A percentile compares a stretch with the other conserved stretches of the same genome.
Evolutionary conservation across 106 monocot species (phyloP).

Genomic region (Triglochin maritima): DNA sequence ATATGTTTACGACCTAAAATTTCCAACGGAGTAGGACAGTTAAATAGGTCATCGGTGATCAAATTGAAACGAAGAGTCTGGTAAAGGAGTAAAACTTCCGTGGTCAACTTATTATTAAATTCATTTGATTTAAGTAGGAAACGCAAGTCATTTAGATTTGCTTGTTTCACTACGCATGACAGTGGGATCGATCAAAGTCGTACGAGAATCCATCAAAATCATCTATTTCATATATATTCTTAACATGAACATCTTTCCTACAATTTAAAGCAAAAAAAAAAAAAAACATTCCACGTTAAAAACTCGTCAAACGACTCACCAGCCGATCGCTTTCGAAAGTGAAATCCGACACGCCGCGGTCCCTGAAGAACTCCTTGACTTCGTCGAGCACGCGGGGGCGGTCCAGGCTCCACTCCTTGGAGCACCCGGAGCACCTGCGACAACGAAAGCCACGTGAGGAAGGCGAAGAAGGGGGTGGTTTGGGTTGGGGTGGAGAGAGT

Average conservation of each 20-base stretch:
- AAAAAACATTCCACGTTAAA: background rate
- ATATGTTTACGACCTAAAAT: no score
- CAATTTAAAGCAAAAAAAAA: background rate
- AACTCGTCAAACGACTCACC: constrained; percentile 20
- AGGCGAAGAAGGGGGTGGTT: background rate
- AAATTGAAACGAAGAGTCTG: no score
- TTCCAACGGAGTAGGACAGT: no score
- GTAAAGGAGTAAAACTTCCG: no score
- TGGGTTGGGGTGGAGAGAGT: background rate
- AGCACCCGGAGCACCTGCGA: constrained; percentile 82
- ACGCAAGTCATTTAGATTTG: no score
- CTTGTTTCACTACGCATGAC: no score
- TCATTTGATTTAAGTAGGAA: no score
- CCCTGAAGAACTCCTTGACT: constrained; percentile 47
- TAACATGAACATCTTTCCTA: background rate
- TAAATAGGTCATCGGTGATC: no score
- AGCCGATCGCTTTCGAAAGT: constrained; percentile 52
- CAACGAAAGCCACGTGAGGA: background rate
- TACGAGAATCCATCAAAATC: no score
- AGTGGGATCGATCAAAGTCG: no score
- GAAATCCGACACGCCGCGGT: constrained; percentile 61
- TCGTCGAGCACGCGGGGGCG: constrained; percentile 52
- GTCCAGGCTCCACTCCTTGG: constrained; percentile 70
- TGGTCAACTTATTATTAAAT: no score
- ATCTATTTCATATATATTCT: no score